Evolutionary conservation across 768 basidiomycete genomes (phyloP).

Genomic region (Dendrothele bispora): DNA sequence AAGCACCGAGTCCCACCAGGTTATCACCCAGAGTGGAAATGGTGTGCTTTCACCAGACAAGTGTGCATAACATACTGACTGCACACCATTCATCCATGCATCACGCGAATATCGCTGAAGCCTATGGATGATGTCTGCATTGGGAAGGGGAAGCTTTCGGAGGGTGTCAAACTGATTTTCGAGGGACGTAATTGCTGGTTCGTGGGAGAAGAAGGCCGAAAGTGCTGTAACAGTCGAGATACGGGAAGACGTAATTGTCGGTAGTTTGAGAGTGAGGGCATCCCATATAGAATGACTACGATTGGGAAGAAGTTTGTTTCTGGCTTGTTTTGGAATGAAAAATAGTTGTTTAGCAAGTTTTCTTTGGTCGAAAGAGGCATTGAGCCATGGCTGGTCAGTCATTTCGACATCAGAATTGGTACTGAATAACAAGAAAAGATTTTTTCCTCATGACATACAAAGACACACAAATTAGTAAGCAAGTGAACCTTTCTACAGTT

Average conservation of each 20-base stretch:
- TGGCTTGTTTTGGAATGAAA: not conserved
- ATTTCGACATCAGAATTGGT: too few relatives aligned
- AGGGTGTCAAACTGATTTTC: not conserved
- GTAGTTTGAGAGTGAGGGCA: not conserved
- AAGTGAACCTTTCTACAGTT: not conserved
- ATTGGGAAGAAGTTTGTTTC: not conserved
- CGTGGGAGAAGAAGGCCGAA: not conserved
- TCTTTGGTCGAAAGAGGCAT: not conserved
- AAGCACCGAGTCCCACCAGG: not conserved
- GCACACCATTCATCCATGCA: not conserved
- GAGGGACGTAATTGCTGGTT: not conserved
- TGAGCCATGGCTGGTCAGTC: too few relatives aligned
- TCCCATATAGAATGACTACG: not conserved
- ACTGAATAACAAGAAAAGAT: not conserved
- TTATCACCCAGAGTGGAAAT: not conserved
- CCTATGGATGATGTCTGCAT: not conserved
- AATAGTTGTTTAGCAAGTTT: not conserved
- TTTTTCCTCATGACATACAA: not conserved
- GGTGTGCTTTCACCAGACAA: not conserved
- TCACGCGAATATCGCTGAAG: not conserved
- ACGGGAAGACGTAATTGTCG: not conserved
- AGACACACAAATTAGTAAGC: not conserved
- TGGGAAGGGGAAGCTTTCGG: not conserved
- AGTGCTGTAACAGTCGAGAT: too few relatives aligned
- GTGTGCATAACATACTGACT: not conserved